These are phyloP conservation scores for Brassica napus DNA, from an alignment of 345 rosid genomes.

Conservation along the genomic window DNA sequence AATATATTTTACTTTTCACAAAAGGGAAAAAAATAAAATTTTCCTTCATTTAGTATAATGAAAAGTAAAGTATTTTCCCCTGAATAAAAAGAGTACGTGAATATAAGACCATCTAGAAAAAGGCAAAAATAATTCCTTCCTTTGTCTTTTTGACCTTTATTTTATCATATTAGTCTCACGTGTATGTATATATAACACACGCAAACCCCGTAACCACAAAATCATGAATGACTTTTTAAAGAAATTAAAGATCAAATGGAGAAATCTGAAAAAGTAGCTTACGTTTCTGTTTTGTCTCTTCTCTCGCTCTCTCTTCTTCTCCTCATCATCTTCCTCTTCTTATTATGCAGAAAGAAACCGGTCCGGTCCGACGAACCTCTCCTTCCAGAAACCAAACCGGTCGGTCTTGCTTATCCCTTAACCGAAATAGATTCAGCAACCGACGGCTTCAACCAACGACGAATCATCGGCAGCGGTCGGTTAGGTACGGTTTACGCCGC, in stretches of 20 bases:
- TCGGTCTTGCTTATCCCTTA: conserved; percentile 47
- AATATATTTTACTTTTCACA: no score
- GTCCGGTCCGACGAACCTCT: conserved; percentile 50
- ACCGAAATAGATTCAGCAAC: conserved; percentile 72
- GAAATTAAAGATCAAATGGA: conserved; percentile 40
- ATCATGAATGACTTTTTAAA: background rate
- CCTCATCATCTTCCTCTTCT: conserved; percentile 48
- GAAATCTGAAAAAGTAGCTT: conserved; percentile 46
- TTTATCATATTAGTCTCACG: background rate
- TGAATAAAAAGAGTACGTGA: background rate
- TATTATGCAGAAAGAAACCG: conserved; percentile 59
- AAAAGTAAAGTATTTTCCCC: background rate
- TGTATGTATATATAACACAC: conserved; percentile 15
- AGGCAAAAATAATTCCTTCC: background rate
- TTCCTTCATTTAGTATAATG: background rate
- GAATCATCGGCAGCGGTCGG: conserved; percentile 61
- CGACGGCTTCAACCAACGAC: conserved; percentile 56
- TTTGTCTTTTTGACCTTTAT: conserved; percentile 21
- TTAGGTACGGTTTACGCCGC: conserved; percentile 74
- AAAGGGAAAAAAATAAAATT: no score
- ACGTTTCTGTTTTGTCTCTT: conserved; percentile 50
- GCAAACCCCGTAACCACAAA: conserved; percentile 7
- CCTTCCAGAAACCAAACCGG: conserved; percentile 37
- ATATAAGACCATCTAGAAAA: conserved; percentile 34
- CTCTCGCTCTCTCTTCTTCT: conserved; percentile 47